Percentiles rank a stretch among this genome's conserved stretches.
phyloP scores from a whole-genome alignment of 2,329 filamentous ascomycete species.

The Epichloe brachyelytri region DNA sequence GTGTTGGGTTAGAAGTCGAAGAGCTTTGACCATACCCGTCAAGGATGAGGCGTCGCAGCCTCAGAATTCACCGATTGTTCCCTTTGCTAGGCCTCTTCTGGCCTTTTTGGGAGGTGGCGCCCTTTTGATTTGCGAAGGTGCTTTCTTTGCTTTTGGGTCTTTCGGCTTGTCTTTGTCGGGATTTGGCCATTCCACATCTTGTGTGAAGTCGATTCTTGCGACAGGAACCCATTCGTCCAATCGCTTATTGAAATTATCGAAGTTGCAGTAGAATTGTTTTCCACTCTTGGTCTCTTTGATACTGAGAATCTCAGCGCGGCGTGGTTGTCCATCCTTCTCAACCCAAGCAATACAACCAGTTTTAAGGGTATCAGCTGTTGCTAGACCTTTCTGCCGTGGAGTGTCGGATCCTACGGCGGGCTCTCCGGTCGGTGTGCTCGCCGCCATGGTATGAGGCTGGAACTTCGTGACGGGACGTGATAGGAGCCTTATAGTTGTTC shows the following conservation, averaged over 20 bases:
- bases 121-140: constrained; percentile 44
- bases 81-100: constrained; percentile 42
- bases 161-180: constrained; percentile 78
- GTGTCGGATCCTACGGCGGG: constrained; percentile 42
- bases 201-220: constrained; percentile 68
- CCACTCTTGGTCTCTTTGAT: constrained; percentile 83
- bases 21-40: constrained; percentile 21
- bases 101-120: constrained; percentile 40
- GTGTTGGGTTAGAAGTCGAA: not conserved
- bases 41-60: constrained; percentile 40
- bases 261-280: constrained; percentile 89
- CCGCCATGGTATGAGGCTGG: constrained; percentile 36
- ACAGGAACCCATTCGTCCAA: constrained; percentile 77
- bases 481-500: not conserved
- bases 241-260: constrained; percentile 93
- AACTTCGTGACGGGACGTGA: not conserved
- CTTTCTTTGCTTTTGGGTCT: constrained; percentile 61
- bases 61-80: constrained; percentile 43
- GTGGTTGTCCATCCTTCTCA: constrained; percentile 62
- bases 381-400: constrained; percentile 59
- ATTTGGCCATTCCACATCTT: constrained; percentile 92
- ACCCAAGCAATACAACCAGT: constrained; percentile 50
- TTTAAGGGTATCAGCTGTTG: constrained; percentile 68
- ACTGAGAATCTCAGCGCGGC: constrained; percentile 92
- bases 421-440: constrained; percentile 35